phyloP scores from a whole-genome alignment of 116 monocot genomes.

The Posidonia oceanica region DNA sequence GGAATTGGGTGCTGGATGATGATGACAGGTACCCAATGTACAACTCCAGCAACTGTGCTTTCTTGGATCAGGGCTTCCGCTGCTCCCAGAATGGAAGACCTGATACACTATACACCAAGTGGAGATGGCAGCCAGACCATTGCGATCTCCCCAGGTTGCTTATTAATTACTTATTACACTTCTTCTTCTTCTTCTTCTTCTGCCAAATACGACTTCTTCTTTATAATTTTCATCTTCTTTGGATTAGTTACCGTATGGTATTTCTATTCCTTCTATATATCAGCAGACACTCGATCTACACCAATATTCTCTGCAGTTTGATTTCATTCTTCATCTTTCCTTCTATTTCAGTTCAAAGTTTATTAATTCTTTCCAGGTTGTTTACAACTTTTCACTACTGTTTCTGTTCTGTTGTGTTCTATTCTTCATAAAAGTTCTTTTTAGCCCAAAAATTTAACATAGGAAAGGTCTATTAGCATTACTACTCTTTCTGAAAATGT shows the following conservation, averaged over 20 bases:
- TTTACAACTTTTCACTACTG: too few relatives aligned
- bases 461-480: too few relatives aligned
- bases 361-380: too few relatives aligned
- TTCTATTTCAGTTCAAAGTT: too few relatives aligned
- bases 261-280: neutral
- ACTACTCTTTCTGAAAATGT: too few relatives aligned
- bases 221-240: slow-evolving; percentile 4
- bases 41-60: slow-evolving; percentile 52
- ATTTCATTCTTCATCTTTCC: too few relatives aligned
- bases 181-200: neutral
- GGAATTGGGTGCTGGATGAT: slow-evolving; percentile 87
- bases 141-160: slow-evolving; percentile 66
- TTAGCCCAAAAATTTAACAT: too few relatives aligned
- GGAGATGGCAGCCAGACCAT: slow-evolving; percentile 65
- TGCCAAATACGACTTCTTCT: too few relatives aligned
- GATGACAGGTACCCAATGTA: slow-evolving; percentile 40
- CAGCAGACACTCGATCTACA: too few relatives aligned
- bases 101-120: slow-evolving; percentile 48
- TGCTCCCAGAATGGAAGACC: slow-evolving; percentile 69
- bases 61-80: slow-evolving; percentile 65
- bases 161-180: neutral
- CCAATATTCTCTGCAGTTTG: too few relatives aligned
- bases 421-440: too few relatives aligned
- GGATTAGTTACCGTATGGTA: neutral
- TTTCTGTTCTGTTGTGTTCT: too few relatives aligned